Evolutionary conservation across 371 early-diverging fungal species (phyloP).

Genomic region (Dichotomocladium elegans): DNA sequence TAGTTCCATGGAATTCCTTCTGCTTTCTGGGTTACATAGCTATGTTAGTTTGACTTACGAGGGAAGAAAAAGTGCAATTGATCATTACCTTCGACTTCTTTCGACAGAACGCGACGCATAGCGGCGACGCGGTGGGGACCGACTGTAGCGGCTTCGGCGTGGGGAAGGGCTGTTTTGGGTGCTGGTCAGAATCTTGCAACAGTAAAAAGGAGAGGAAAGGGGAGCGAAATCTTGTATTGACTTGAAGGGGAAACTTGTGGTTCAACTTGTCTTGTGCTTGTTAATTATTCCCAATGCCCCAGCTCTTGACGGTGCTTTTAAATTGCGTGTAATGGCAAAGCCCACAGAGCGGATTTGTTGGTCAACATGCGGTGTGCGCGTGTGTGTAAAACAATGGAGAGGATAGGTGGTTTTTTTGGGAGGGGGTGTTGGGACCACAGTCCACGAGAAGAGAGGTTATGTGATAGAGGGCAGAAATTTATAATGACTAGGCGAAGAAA

Average conservation of each 20-base stretch:
- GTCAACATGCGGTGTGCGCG: not conserved
- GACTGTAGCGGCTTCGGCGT: not conserved
- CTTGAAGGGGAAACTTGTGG: no score
- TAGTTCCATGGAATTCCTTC: conserved; percentile 45
- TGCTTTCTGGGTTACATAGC: conserved; percentile 12
- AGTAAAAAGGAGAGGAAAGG: conserved; percentile 3
- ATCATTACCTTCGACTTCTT: conserved; percentile 10
- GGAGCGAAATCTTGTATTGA: not conserved
- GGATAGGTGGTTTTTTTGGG: not conserved
- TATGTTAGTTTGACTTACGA: not conserved
- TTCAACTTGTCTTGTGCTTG: not conserved
- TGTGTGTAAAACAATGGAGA: not conserved
- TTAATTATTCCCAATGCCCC: not conserved
- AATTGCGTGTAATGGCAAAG: not conserved
- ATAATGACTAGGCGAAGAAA: not conserved
- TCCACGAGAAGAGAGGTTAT: not conserved
- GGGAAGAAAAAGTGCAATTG: not conserved
- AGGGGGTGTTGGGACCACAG: not conserved
- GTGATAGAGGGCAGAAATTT: not conserved
- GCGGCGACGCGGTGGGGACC: conserved; percentile 27
- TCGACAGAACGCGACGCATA: conserved; percentile 18
- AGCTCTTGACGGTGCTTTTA: conserved; percentile 1
- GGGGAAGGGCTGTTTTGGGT: not conserved
- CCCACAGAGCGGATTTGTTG: not conserved
- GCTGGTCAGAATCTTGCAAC: conserved; percentile 8